These are phyloP conservation scores for Trichoderma breve DNA, from an alignment of 2,329 filamentous ascomycete species.

Conservation along the genomic window DNA sequence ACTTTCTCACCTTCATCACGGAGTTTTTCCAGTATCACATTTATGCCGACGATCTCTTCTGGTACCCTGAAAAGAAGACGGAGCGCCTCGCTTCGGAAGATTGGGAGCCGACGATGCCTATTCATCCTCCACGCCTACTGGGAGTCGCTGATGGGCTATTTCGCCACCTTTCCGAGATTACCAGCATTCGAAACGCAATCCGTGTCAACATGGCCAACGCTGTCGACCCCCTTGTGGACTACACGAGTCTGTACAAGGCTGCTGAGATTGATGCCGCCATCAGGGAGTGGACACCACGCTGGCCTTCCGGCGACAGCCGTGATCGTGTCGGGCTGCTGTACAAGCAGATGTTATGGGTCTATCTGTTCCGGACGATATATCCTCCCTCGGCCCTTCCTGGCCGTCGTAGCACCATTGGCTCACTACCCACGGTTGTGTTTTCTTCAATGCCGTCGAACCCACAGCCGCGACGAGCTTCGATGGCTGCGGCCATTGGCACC, in stretches of 20 bases:
- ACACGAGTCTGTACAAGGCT: slow-evolving; percentile 68
- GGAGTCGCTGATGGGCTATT: slow-evolving; percentile 83
- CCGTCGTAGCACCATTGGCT: slow-evolving; percentile 34
- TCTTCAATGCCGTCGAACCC: slow-evolving; percentile 16
- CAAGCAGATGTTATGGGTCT: slow-evolving; percentile 66
- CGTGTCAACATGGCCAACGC: slow-evolving; percentile 62
- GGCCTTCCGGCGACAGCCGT: slow-evolving; percentile 57
- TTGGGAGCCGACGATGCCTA: slow-evolving; percentile 42
- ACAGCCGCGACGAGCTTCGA: slow-evolving; percentile 35
- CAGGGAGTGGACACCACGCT: slow-evolving; percentile 67
- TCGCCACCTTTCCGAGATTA: slow-evolving; percentile 74
- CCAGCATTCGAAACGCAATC: slow-evolving; percentile 71
- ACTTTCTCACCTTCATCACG: slow-evolving; percentile 63
- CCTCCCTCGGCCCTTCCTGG: slow-evolving; percentile 43
- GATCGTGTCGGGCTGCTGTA: slow-evolving; percentile 57
- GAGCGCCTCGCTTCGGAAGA: slow-evolving; percentile 43
- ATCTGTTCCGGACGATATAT: slow-evolving; percentile 60
- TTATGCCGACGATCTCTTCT: slow-evolving; percentile 61
- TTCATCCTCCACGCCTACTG: slow-evolving; percentile 59
- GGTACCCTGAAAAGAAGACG: slow-evolving; percentile 41
- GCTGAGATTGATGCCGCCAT: slow-evolving; percentile 74
- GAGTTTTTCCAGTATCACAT: slow-evolving; percentile 87
- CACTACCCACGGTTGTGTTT: slow-evolving; percentile 25
- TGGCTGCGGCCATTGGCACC: slow-evolving; percentile 33
- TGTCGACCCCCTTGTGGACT: slow-evolving; percentile 69